Evolutionary conservation across 1,284 basidiomycete species (phyloP).

Genomic region (Pseudozyma pruni): DNA sequence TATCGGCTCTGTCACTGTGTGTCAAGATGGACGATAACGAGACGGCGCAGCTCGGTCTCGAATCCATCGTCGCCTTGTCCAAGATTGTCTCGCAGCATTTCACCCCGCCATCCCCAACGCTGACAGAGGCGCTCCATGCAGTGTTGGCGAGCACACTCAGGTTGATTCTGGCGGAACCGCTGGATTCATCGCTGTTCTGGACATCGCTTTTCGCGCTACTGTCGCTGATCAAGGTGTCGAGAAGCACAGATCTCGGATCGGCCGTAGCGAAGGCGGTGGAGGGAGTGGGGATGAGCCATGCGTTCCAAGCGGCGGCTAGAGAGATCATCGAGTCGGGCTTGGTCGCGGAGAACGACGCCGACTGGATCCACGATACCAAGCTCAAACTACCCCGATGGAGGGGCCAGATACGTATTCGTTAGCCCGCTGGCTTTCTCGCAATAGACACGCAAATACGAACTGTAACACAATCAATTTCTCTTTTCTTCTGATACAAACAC

Average conservation of each 20-base stretch:
- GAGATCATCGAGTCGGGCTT: constrained; percentile 29
- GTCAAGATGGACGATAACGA: constrained; percentile 47
- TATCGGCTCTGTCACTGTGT: constrained; percentile 35
- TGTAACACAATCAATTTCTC: not conserved
- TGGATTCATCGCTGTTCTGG: constrained; percentile 32
- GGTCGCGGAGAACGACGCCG: constrained; percentile 23
- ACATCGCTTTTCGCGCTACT: constrained; percentile 24
- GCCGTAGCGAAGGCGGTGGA: constrained; percentile 12
- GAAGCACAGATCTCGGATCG: constrained; percentile 12
- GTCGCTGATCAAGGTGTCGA: constrained; percentile 31
- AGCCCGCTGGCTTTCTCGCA: not conserved
- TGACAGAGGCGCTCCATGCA: constrained; percentile 14
- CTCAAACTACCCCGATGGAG: constrained; percentile 28
- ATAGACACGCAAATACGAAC: constrained; percentile 7
- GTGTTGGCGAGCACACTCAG: constrained; percentile 12
- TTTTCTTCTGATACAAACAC: not conserved
- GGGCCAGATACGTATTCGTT: constrained; percentile 36
- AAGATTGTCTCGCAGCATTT: constrained; percentile 19
- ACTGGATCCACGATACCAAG: constrained; percentile 40
- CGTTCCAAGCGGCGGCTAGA: constrained; percentile 20
- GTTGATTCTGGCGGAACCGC: constrained; percentile 28
- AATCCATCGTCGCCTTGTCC: constrained; percentile 34
- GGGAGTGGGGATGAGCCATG: constrained; percentile 9
- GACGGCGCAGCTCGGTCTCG: constrained; percentile 31
- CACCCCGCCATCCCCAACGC: constrained; percentile 2